Conservation (phyloP, 176 grass and related monocot genomes). For the Poa pratensis region DNA sequence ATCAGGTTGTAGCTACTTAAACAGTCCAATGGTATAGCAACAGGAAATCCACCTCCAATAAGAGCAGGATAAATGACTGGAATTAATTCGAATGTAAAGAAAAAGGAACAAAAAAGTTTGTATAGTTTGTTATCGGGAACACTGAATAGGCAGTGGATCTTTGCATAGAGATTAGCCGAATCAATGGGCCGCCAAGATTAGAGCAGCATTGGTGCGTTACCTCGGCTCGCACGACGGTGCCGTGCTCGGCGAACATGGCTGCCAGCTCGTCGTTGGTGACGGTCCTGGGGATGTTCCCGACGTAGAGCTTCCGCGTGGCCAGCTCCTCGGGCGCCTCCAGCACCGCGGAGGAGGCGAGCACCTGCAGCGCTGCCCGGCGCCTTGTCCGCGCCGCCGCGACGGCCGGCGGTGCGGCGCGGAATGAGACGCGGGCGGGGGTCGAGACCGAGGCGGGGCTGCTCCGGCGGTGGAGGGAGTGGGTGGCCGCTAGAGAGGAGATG, state of each 20-base stretch:
- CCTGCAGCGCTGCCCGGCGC: constrained; percentile 24
- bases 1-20: neutral
- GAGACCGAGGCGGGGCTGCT: neutral
- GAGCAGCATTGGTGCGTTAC: constrained; percentile 36
- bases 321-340: constrained; percentile 53
- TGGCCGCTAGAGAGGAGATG: constrained; percentile 43
- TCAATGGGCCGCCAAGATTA: neutral
- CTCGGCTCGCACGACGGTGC: constrained; percentile 83
- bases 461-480: constrained; percentile 37
- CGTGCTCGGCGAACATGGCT: constrained; percentile 72
- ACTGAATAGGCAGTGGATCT: no score
- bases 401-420: neutral
- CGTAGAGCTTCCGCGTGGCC: constrained; percentile 77
- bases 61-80: neutral
- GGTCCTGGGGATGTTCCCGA: constrained; percentile 87
- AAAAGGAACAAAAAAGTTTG: neutral
- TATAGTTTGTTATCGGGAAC: no score
- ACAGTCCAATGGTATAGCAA: neutral
- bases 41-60: neutral
- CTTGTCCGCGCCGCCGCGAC: neutral
- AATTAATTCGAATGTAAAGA: neutral
- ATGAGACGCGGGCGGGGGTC: constrained; percentile 20
- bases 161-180: neutral
- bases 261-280: constrained; percentile 76
- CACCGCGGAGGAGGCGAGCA: constrained; percentile 38